These are phyloP conservation scores for Lycium ferocissimum DNA, from an alignment of 257 asterid genomes.

Conservation along the genomic window DNA sequence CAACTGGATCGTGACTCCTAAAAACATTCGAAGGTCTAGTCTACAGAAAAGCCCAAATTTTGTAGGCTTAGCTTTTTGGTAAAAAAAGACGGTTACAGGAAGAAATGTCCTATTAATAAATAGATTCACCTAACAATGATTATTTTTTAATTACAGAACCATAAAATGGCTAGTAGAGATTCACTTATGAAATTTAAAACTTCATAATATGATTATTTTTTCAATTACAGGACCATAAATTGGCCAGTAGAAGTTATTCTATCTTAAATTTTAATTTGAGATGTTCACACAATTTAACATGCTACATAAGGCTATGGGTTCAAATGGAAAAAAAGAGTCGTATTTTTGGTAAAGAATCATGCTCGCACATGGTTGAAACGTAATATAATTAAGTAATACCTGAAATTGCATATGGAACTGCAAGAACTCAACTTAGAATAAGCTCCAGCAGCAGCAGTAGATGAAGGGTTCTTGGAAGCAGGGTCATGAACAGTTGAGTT, in stretches of 20 bases:
- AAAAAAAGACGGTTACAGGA: no score
- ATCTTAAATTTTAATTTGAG: background rate
- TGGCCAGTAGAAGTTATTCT: no score
- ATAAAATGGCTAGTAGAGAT: no score
- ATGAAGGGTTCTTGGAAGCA: constrained; percentile 36
- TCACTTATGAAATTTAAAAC: no score
- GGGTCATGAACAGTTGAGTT: constrained; percentile 74
- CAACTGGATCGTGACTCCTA: background rate
- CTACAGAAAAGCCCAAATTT: no score
- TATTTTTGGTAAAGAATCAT: background rate
- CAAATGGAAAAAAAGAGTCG: background rate
- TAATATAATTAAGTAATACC: constrained; percentile 14
- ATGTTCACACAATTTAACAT: background rate
- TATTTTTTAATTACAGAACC: no score
- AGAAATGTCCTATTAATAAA: no score
- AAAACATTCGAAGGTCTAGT: no score
- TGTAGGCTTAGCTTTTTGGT: no score
- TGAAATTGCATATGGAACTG: constrained; percentile 65
- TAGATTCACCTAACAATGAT: no score
- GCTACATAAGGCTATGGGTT: background rate
- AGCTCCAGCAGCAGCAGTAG: constrained; percentile 1
- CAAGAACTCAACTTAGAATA: constrained; percentile 47
- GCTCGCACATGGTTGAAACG: background rate
- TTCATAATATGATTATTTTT: no score
- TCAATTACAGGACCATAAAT: no score